Percentiles rank a stretch among this genome's conserved stretches.
Evolutionary conservation across 257 asterid genomes (phyloP).

Genomic region (Dorcoceras hygrometricum): DNA sequence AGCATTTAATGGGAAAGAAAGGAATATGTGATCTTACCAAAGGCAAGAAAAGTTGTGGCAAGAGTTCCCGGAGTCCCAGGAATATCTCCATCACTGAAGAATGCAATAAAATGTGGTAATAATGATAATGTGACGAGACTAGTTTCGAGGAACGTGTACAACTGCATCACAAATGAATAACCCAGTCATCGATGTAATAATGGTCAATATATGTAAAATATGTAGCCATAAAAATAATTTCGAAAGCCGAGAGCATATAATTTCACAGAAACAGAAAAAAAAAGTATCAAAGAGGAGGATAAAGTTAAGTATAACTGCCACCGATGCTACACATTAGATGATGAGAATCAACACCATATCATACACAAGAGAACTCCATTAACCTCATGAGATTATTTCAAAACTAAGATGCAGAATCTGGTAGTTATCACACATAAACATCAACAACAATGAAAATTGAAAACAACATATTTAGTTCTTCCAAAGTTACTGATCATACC

Average conservation of each 20-base stretch:
- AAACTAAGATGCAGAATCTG: not conserved
- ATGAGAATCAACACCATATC: not conserved
- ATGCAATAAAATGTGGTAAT: conserved; percentile 56
- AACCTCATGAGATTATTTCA: not conserved
- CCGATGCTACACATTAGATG: not conserved
- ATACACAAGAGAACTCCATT: not conserved
- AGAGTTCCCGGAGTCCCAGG: conserved; percentile 61
- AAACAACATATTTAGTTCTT: not conserved
- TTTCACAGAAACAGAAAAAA: not conserved
- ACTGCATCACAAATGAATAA: conserved; percentile 20
- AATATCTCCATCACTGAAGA: conserved; percentile 64
- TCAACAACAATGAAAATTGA: conserved; percentile 12
- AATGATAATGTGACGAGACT: conserved; percentile 47
- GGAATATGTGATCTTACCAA: conserved; percentile 25
- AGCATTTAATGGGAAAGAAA: not conserved
- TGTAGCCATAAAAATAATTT: not conserved
- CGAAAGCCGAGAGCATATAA: not conserved
- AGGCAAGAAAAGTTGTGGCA: conserved; percentile 72
- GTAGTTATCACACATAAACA: conserved; percentile 10
- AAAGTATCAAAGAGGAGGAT: not conserved
- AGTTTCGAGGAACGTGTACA: conserved; percentile 61
- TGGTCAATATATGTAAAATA: not conserved
- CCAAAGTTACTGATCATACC: conserved; percentile 32
- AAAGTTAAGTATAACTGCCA: not conserved
- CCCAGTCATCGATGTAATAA: not conserved